Evolutionary conservation across 192 early-diverging fungal species (phyloP).

Genomic region (Coemansia sp.): DNA sequence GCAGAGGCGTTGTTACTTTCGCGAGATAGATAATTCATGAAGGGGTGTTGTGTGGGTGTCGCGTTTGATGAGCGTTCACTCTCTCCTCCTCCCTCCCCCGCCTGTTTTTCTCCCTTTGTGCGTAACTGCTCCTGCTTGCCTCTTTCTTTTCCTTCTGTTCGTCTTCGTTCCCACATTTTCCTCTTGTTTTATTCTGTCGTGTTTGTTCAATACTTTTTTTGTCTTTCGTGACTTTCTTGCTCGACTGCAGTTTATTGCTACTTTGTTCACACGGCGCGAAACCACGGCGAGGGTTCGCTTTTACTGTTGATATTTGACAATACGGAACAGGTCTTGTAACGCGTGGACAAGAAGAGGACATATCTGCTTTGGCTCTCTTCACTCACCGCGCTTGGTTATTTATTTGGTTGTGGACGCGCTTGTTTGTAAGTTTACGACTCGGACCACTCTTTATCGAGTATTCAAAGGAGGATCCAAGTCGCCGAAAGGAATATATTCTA

Average conservation of each 20-base stretch:
- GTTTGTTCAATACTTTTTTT: neutral
- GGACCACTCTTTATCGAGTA: neutral
- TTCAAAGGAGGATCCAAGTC: neutral
- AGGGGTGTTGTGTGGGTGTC: too few relatives aligned
- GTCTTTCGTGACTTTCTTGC: conserved; percentile 9
- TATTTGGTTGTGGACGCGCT: neutral
- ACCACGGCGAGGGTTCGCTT: neutral
- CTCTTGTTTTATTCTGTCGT: conserved; percentile 1
- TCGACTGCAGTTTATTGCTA: neutral
- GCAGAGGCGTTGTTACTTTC: too few relatives aligned
- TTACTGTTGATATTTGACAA: neutral
- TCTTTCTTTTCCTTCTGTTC: neutral
- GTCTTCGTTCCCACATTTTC: neutral
- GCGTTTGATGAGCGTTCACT: too few relatives aligned
- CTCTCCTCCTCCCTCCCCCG: neutral
- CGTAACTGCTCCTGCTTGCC: neutral
- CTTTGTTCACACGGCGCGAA: too few relatives aligned
- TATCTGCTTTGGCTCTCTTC: neutral
- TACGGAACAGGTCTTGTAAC: neutral
- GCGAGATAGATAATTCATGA: too few relatives aligned
- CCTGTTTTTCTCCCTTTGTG: neutral
- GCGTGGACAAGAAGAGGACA: neutral
- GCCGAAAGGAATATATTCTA: neutral
- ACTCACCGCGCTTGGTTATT: neutral
- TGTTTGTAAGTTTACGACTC: neutral